These are phyloP conservation scores for Aspergillus calidoustus DNA, from an alignment of 2,329 filamentous ascomycete genomes.

Conservation along the genomic window DNA sequence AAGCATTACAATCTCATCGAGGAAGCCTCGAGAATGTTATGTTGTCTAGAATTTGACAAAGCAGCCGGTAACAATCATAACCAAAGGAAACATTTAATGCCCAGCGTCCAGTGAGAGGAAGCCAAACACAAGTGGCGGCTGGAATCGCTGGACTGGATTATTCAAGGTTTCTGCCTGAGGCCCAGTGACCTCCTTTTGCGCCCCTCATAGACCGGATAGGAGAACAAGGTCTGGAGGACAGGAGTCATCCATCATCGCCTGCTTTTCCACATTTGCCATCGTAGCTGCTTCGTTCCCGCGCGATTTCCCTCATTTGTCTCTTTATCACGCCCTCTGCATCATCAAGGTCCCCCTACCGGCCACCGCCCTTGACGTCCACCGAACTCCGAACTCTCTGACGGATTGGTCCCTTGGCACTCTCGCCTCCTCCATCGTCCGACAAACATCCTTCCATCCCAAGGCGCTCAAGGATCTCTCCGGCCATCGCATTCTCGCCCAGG, in stretches of 20 bases:
- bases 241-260: constrained; percentile 2
- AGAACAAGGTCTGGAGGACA: neutral
- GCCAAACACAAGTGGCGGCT: neutral
- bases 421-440: constrained; percentile 23
- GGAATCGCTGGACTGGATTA: neutral
- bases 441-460: constrained; percentile 19
- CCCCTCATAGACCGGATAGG: neutral
- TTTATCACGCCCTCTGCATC: neutral
- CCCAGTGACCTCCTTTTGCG: neutral
- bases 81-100: neutral
- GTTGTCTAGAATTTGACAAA: neutral
- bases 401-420: constrained; percentile 26
- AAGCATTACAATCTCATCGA: neutral
- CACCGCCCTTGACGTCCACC: constrained; percentile 9
- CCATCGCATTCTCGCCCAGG: constrained; percentile 4
- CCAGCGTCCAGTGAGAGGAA: too few species aligned
- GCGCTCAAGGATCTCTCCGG: constrained; percentile 13
- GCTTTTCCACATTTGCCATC: neutral
- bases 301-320: neutral
- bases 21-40: neutral
- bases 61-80: neutral
- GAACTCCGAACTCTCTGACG: constrained; percentile 20
- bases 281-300: neutral
- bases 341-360: constrained; percentile 9
- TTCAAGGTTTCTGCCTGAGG: neutral